Conservation (phyloP, 2,329 filamentous ascomycete species). For the Gliomastix tumulicola region DNA sequence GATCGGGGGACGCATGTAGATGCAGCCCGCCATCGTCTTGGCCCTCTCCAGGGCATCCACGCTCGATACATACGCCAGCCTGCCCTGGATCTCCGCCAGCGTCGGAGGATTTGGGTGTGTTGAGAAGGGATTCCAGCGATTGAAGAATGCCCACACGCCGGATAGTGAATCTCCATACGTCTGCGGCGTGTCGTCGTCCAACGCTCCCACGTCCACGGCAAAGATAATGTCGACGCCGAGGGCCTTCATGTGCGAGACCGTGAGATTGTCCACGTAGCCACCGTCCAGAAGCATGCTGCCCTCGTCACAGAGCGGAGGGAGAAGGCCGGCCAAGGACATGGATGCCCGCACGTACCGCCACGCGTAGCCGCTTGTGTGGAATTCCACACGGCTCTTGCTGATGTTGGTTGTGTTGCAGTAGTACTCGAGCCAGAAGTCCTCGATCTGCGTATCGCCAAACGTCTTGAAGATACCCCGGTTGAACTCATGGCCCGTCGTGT, state of each 20-base stretch:
- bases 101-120: slow-evolving; percentile 86
- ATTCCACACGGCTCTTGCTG: slow-evolving; percentile 83
- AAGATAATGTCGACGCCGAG: slow-evolving; percentile 92
- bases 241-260: slow-evolving; percentile 93
- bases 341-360: slow-evolving; percentile 96
- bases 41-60: slow-evolving; percentile 92
- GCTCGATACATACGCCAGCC: slow-evolving; percentile 89
- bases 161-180: slow-evolving; percentile 90
- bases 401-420: slow-evolving; percentile 99
- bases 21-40: slow-evolving; percentile 82
- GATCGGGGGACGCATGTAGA: slow-evolving; percentile 95
- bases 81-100: slow-evolving; percentile 88
- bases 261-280: slow-evolving; percentile 95
- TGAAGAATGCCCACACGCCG: slow-evolving; percentile 89
- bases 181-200: slow-evolving; percentile 90
- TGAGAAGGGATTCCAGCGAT: slow-evolving; percentile 96
- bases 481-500: slow-evolving; percentile 98
- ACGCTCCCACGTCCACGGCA: slow-evolving; percentile 85
- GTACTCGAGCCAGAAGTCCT: slow-evolving; percentile 98
- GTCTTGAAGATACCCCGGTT: slow-evolving; percentile 99
- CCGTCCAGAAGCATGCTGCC: slow-evolving; percentile 95
- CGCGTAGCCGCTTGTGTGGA: slow-evolving; percentile 92
- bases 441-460: slow-evolving; percentile 93
- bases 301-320: slow-evolving; percentile 93
- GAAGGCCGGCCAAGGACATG: slow-evolving; percentile 88